Evolutionary conservation across 805 yeast genomes (phyloP).

Genomic region (Barnettozyma vustinii): DNA sequence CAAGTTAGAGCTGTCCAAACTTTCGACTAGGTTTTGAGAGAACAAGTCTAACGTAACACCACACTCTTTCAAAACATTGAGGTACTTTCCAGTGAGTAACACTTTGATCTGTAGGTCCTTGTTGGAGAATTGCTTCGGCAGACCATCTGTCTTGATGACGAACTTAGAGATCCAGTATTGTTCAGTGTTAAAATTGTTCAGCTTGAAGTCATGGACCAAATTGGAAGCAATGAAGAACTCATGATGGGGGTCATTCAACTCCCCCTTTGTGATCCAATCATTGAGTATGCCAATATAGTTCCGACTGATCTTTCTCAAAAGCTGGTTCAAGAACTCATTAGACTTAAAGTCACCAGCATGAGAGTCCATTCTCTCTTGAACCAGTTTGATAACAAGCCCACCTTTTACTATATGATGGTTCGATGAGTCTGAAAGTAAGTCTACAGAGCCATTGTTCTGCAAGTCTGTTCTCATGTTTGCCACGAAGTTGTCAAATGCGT

Average conservation of each 20-base stretch:
- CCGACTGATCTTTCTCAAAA: conserved; percentile 54
- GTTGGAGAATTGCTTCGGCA: conserved; percentile 58
- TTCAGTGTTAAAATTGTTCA: conserved; percentile 39
- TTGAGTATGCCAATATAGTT: conserved; percentile 66
- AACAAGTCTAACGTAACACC: conserved; percentile 34
- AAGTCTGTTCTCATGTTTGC: conserved; percentile 34
- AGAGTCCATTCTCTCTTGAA: conserved; percentile 51
- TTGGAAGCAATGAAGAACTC: conserved; percentile 68
- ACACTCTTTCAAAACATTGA: conserved; percentile 65
- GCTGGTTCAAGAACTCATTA: conserved; percentile 40
- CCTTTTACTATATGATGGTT: conserved; percentile 64
- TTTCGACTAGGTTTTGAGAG: conserved; percentile 25
- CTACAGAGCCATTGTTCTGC: conserved; percentile 40
- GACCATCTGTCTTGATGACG: conserved; percentile 66
- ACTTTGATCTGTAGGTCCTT: conserved; percentile 56
- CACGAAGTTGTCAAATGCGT: conserved; percentile 38
- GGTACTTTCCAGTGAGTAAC: conserved; percentile 76
- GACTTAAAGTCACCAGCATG: conserved; percentile 64
- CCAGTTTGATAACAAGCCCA: conserved; percentile 59
- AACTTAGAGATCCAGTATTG: conserved; percentile 73
- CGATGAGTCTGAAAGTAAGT: conserved; percentile 46
- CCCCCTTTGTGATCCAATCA: conserved; percentile 75
- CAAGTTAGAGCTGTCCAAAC: conserved; percentile 38
- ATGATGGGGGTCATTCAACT: conserved; percentile 67
- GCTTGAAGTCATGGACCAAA: conserved; percentile 21